Evolutionary conservation across 1,284 basidiomycete genomes (phyloP), one percentile per base, ranked within the genome.

Genomic region (Mycosarcoma mackinlayi): DNA sequence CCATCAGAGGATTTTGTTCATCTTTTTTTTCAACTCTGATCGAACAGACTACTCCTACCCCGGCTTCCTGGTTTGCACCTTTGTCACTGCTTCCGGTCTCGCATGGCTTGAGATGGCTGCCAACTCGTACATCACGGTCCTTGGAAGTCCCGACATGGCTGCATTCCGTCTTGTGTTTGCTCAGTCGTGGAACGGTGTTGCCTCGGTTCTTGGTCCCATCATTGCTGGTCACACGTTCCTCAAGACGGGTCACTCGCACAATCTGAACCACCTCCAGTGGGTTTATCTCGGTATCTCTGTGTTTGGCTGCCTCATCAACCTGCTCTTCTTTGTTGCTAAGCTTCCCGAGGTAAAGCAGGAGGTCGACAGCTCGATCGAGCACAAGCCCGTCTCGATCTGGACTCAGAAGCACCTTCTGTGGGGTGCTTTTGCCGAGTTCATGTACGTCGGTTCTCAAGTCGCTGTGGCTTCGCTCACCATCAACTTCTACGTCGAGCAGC

Each of bases 161-260:
- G 89, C 90, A 9, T 89, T 90, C 78, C 87, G 91, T 40, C 86
- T 93, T 33, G 91, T 92, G 79, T 90, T 92, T 79, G 90, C 89
- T 50, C 91, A 92, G 83, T 89, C 89, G 2, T 92, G 91, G 85
- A 90, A 92, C 81, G 90, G 91, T 42, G 85, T 92, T 34, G 91
- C 90, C 0, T 88, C 88, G 0, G 91, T 92, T 76, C 86, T 89
- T 21, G 91, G 91, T 0, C 91, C 91, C 24, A 86, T 92, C 72
- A 92, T 92, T 75, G 91, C 90, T 21, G 88, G 89, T 16, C 84
- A 85, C 39, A 91, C 88, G 85, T 92, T 92, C 85, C 91, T 91
- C 85, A 84, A 83, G 6, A 90, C 87, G 3, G 86, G 83, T 51
- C 88, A 91, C 79, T 86, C 86, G 5, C 86, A 84, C 40, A 85